A percentile compares a stretch with the other conserved stretches of the same genome.
phyloP scores from a whole-genome alignment of 208 protist genomes.

The Trypanosoma rangeli region DNA sequence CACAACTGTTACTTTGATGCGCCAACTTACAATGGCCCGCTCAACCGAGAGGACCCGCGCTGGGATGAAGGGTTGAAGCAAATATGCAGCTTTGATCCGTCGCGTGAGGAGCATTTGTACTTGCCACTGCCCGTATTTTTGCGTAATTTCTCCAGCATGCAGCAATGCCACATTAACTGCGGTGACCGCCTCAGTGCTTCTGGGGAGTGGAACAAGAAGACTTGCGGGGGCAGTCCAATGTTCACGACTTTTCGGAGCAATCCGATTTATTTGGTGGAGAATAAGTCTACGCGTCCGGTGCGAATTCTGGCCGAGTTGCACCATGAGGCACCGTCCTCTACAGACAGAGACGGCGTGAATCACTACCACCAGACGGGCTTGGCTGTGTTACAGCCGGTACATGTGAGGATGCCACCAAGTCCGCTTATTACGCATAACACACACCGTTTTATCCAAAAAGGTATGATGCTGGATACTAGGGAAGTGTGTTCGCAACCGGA shows the following conservation, averaged over 20 bases:
- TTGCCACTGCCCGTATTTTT: conserved; percentile 73
- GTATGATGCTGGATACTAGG: conserved; percentile 86
- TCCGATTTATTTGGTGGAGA: conserved; percentile 86
- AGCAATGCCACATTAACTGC: conserved; percentile 87
- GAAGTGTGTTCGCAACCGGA: conserved; percentile 81
- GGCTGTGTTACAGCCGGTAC: conserved; percentile 64
- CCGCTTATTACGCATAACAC: conserved; percentile 85
- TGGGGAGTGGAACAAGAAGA: conserved; percentile 62
- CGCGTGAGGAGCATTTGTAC: conserved; percentile 52
- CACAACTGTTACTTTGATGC: conserved; percentile 78
- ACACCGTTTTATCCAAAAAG: conserved; percentile 77
- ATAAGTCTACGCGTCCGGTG: conserved; percentile 66
- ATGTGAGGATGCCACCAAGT: conserved; percentile 42
- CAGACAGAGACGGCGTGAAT: conserved; percentile 66
- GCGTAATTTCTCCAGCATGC: conserved; percentile 79
- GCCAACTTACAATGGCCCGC: conserved; percentile 52
- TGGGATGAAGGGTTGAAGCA: conserved; percentile 52
- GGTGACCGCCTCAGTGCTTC: conserved; percentile 69
- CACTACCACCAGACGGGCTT: conserved; percentile 87
- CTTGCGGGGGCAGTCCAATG: conserved; percentile 73
- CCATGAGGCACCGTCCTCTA: conserved; percentile 60
- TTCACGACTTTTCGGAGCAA: conserved; percentile 87
- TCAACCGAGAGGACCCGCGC: conserved; percentile 37
- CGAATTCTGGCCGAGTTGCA: conserved; percentile 76
- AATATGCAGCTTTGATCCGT: conserved; percentile 43